Evolutionary conservation across 495 filamentous ascomycete species (phyloP).

Genomic region (Amorphotheca resinae): DNA sequence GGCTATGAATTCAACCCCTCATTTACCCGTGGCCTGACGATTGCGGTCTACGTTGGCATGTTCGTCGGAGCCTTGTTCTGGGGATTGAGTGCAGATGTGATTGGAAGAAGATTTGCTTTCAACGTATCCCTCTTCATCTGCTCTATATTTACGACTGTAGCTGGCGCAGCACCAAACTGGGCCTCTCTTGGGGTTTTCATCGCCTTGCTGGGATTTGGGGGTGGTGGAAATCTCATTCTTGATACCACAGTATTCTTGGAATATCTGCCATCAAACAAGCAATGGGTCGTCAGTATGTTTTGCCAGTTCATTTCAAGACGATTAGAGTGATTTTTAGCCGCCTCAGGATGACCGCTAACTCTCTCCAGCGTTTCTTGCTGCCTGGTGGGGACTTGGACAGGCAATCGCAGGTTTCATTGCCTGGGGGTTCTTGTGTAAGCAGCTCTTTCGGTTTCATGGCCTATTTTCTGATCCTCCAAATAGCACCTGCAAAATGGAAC

Average conservation of each 20-base stretch:
- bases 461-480: conserved; percentile 19
- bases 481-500: conserved; percentile 34
- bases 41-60: conserved; percentile 58
- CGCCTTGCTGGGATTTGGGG: conserved; percentile 57
- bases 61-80: conserved; percentile 65
- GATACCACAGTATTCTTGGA: conserved; percentile 70
- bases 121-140: conserved; percentile 59
- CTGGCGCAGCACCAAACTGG: conserved; percentile 61
- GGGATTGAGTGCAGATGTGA: conserved; percentile 64
- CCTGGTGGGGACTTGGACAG: conserved; percentile 70
- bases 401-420: conserved; percentile 60
- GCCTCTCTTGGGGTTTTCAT: conserved; percentile 51
- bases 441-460: conserved; percentile 18
- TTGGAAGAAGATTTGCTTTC: conserved; percentile 64
- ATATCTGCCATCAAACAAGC: conserved; percentile 62
- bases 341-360: not conserved
- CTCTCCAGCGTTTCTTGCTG: conserved; percentile 42
- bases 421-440: conserved; percentile 60
- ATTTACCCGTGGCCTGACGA: conserved; percentile 42
- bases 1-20: conserved; percentile 45
- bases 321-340: no score
- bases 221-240: conserved; percentile 58
- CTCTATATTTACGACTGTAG: conserved; percentile 50
- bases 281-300: conserved; percentile 50
- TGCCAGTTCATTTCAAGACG: not conserved